Percentiles rank a stretch among this genome's conserved stretches.
phyloP scores from a whole-genome alignment of 352 stramenopile species.

The Phytopythium aichiense region DNA sequence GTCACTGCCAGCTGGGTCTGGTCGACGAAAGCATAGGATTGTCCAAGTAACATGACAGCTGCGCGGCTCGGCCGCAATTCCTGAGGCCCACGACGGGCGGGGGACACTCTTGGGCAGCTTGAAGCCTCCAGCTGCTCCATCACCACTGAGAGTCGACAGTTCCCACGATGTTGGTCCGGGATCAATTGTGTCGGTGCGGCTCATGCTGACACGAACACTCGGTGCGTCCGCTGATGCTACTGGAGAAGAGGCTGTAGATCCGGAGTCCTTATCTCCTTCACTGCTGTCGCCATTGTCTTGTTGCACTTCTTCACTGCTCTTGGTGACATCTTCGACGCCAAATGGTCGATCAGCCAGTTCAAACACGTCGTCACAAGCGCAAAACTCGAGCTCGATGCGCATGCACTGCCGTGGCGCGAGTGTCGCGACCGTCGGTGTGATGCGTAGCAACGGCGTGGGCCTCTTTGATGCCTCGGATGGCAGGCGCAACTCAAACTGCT shows the following conservation, averaged over 20 bases:
- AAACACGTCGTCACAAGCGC: conserved; percentile 42
- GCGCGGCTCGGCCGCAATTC: conserved; percentile 36
- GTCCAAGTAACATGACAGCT: conserved; percentile 79
- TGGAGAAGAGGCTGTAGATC: background rate
- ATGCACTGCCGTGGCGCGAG: conserved; percentile 35
- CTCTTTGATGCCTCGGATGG: conserved; percentile 16
- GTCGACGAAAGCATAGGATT: conserved; percentile 59
- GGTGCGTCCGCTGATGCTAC: background rate
- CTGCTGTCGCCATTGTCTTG: background rate
- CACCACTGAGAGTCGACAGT: background rate
- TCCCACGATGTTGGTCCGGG: background rate
- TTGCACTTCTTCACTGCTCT: background rate
- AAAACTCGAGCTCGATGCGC: conserved; percentile 84
- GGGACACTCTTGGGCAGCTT: background rate
- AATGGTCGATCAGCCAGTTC: conserved; percentile 17
- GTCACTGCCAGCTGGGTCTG: conserved; percentile 9
- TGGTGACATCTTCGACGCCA: background rate
- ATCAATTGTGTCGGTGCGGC: background rate
- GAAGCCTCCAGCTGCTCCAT: background rate
- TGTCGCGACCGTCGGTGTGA: conserved; percentile 65
- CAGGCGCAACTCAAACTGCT: conserved; percentile 24
- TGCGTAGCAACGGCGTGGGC: conserved; percentile 19
- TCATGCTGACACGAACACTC: conserved; percentile 14
- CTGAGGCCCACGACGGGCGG: background rate
- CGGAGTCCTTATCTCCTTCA: background rate